A percentile compares a stretch with the other conserved stretches of the same genome.
Conservation (phyloP, 2,329 filamentous ascomycete species). For the Penicillium hordei region DNA sequence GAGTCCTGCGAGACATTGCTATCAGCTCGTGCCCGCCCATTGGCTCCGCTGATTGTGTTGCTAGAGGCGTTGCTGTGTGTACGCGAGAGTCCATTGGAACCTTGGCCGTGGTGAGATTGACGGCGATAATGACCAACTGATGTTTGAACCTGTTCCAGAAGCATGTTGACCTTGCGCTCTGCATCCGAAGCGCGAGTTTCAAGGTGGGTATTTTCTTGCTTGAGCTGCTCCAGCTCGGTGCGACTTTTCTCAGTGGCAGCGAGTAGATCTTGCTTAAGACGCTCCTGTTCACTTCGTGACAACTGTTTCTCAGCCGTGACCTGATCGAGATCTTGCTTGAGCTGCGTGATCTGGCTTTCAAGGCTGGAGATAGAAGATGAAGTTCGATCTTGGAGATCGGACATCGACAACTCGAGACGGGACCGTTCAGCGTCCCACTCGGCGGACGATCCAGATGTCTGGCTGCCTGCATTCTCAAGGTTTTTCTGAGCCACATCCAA, state of each 20-base stretch:
- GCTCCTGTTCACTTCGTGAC: constrained; percentile 57
- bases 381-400: constrained; percentile 67
- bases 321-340: constrained; percentile 68
- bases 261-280: constrained; percentile 58
- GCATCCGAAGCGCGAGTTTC: constrained; percentile 85
- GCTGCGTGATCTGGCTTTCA: constrained; percentile 66
- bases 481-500: constrained; percentile 66
- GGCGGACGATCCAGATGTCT: constrained; percentile 47
- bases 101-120: constrained; percentile 55
- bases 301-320: constrained; percentile 69
- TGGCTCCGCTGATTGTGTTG: constrained; percentile 37
- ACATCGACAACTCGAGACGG: constrained; percentile 66
- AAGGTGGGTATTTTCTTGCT: constrained; percentile 75
- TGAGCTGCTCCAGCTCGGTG: constrained; percentile 75
- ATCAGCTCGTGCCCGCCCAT: constrained; percentile 40
- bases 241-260: constrained; percentile 56
- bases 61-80: constrained; percentile 57
- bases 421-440: constrained; percentile 76
- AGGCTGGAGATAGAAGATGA: constrained; percentile 64
- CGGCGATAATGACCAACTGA: constrained; percentile 94
- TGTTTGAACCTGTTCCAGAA: constrained; percentile 90
- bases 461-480: constrained; percentile 41
- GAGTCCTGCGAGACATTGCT: constrained; percentile 47
- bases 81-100: constrained; percentile 47
- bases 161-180: constrained; percentile 86